Base-by-base conservation (phyloP, 371 early-diverging fungal species). In the Rhizopus delemar region DNA sequence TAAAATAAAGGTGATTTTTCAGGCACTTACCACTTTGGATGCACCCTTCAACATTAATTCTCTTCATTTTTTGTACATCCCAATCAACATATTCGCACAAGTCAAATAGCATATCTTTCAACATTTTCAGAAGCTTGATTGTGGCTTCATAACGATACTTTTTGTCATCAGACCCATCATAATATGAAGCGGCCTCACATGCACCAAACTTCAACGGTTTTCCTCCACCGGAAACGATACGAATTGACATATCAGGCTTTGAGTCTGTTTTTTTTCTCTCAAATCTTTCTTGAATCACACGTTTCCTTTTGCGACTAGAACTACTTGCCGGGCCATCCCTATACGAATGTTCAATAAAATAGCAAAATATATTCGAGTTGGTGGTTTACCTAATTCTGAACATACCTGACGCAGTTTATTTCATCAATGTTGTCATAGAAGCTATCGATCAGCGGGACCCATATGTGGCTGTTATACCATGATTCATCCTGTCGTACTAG, bases 161-260 rank as follows among this genome's bases (percentile, higher is more conserved):
- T 56, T 46, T 56, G 16, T 45, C 46, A 56, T 9, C 29, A 33
- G 43, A 15, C 15, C 46, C 56, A 16, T 33, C 34, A 45, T 56
- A 56, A n/a, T n/a, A 56, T 15, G 56, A 43, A 33, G 56, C 13
- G 3, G 46, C 33, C 46, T 46, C 56, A 15, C 46, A 56, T n/a
- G 56, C 56, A 56, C 56, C 46, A 56, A 56, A 56, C 46, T 45
- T 34, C 16, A 56, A 32, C 22, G 36, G 46, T 38, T 56, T 56
- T 0, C 36, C 16, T 8, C 57, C 57, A 46, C 38, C 57, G 28
- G 48, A 48, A 35, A 56, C 57, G 3, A 56, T 11, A 56, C 57
- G 28, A 56, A 56, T 56, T n/a, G 56, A 56, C 56, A 56, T 56
- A 54, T 54, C 56, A 13, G 46, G 46, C 35, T 56, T 56, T 46